Evolutionary conservation across 495 filamentous ascomycete genomes (phyloP), one percentile per base, ranked within the genome.

Genomic region (Lophiostoma macrostomum): DNA sequence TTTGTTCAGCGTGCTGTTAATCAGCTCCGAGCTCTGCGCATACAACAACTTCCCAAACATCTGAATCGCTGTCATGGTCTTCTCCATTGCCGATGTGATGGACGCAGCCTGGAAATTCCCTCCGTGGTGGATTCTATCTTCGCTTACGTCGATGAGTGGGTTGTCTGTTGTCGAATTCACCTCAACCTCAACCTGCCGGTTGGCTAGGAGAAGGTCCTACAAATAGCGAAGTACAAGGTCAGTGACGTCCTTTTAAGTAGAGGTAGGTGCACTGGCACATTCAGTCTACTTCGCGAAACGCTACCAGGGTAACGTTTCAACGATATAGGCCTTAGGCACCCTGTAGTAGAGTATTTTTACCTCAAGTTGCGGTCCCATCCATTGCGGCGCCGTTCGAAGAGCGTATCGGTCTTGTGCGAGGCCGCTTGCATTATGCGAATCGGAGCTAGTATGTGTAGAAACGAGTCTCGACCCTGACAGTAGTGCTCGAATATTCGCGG

Each of bases 401-500:
- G 59, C 46, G 39, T 62, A 63, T 23, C 58, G 41, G 40, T 65
- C 62, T 35, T 86, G 83, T 3, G 12, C 29, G 11, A 56, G 34
- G 7, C 41, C 55, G 1, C 37, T 13, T n/a, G 8, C 25, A 16
- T 27, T 35, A 18, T 16, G 18, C 1, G 39, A 56, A 12, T 69
- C 64, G 13, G 62, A 49, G 24, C 53, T 56, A 12, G 58, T 44
- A 13, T 22, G 24, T 19, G 53, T 44, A 23, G n/a, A 58, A 4
- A 28, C 46, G 19, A 62, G 59, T 18, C 41, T 50, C 5, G 60
- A 64, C 14, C 57, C 57, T 6, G 5, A 1, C 12, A 87, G 69
- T 53, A 84, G 79, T 10, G 57, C 50, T 28, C 68, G 62, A 28
- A 87, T 79, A 52, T 81, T 86, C 25, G 50, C 30, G 0, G 83